phyloP scores from a whole-genome alignment of 2,329 filamentous ascomycete genomes.

The Colletotrichum australisinense region DNA sequence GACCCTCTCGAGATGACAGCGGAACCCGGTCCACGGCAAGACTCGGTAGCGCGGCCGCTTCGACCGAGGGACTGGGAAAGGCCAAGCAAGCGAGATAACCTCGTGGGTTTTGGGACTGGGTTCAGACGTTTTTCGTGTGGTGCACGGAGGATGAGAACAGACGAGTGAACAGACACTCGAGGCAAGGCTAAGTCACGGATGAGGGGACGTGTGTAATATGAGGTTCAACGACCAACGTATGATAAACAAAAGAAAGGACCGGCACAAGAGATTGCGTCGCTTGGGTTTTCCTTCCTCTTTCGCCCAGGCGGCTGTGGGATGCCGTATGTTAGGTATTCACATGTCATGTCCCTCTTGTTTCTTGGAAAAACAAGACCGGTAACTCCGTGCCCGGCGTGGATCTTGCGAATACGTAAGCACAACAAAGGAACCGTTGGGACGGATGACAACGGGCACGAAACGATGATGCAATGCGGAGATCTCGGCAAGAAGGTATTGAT shows the following conservation, averaged over 20 bases:
- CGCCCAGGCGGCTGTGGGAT: slow-evolving; percentile 12
- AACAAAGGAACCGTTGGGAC: neutral
- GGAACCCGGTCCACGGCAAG: slow-evolving; percentile 25
- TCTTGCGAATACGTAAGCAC: neutral
- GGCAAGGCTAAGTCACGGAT: neutral
- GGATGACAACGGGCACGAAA: neutral
- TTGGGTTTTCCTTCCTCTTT: neutral
- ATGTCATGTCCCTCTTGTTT: neutral
- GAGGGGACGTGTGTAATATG: neutral
- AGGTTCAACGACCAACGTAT: neutral
- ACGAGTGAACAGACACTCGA: neutral
- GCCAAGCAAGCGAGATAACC: neutral
- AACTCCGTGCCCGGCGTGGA: slow-evolving; percentile 1
- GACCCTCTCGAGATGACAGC: slow-evolving; percentile 14
- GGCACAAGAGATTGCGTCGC: neutral
- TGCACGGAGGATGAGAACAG: neutral
- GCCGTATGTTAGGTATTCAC: neutral
- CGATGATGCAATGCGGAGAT: slow-evolving; percentile 33
- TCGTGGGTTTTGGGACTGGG: slow-evolving; percentile 10
- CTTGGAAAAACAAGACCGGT: neutral
- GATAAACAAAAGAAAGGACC: neutral
- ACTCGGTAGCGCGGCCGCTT: slow-evolving; percentile 2
- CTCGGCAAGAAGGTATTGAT: slow-evolving; percentile 1
- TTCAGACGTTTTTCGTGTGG: neutral
- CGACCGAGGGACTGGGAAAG: slow-evolving; percentile 18